Conservation (phyloP, 805 yeast species). For the Candida stauntonica region DNA sequence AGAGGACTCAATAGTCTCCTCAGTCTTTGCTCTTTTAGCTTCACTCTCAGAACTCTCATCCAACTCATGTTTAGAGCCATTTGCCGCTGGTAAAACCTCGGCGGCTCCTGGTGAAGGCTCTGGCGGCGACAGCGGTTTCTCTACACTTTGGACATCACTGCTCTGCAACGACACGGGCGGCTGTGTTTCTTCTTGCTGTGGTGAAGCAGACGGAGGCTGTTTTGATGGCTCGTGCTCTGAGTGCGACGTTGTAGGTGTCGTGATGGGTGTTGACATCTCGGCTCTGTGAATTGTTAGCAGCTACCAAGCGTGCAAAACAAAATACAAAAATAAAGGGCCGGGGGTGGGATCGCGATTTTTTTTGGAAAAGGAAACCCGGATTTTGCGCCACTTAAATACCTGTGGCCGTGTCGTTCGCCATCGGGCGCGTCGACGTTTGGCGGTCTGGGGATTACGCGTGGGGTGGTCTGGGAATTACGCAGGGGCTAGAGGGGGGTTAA, state of each 20-base stretch:
- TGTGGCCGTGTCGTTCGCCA: conserved; percentile 5
- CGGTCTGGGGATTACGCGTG: conserved; percentile 2
- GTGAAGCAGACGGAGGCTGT: too few relatives aligned
- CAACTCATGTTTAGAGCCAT: conserved; percentile 11
- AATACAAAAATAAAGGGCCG: too few relatives aligned
- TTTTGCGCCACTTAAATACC: conserved; percentile 17
- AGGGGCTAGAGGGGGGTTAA: too few relatives aligned
- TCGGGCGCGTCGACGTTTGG: conserved; percentile 1
- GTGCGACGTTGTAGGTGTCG: conserved; percentile 9
- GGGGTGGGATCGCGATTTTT: background rate
- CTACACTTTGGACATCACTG: too few relatives aligned
- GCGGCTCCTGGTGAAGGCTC: conserved; percentile 11
- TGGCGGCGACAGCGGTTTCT: conserved; percentile 14
- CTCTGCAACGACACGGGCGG: conserved; percentile 5
- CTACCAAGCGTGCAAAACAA: too few relatives aligned
- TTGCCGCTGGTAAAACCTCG: conserved; percentile 1
- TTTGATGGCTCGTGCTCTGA: conserved; percentile 3
- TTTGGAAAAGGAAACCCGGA: conserved; percentile 8
- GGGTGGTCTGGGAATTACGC: too few relatives aligned
- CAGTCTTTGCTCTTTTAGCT: conserved; percentile 10
- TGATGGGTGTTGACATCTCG: conserved; percentile 12
- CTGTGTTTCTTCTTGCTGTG: background rate
- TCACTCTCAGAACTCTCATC: conserved; percentile 6
- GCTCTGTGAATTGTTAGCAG: too few relatives aligned
- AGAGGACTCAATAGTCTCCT: conserved; percentile 1